Percentiles rank a stretch among this genome's conserved stretches.
Conservation (phyloP, 192 early-diverging fungal genomes). For the Coemansia javaensis region DNA sequence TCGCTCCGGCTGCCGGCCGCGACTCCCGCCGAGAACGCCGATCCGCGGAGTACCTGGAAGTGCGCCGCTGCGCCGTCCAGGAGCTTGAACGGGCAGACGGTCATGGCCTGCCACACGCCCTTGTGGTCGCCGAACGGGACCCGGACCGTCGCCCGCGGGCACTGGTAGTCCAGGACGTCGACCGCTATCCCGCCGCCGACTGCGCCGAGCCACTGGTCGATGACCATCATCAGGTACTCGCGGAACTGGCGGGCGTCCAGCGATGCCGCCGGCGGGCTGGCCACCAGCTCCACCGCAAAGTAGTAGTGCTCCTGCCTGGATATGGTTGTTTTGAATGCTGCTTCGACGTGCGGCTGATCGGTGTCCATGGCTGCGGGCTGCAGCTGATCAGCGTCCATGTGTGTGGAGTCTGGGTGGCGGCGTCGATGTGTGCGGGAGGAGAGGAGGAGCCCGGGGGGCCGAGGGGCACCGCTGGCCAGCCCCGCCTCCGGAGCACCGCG, state of each 20-base stretch:
- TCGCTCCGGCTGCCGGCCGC: conserved; percentile 11
- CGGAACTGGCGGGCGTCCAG: conserved; percentile 16
- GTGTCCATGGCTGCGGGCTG: conserved; percentile 1
- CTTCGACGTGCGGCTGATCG: not conserved
- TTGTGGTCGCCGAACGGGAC: conserved; percentile 30
- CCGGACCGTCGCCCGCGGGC: conserved; percentile 21
- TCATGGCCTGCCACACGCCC: conserved; percentile 43
- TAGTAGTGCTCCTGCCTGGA: conserved; percentile 46
- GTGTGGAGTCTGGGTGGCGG: too few species aligned
- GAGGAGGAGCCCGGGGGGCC: too few species aligned
- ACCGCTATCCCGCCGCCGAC: conserved; percentile 28
- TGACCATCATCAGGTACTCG: conserved; percentile 15
- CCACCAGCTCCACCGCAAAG: conserved; percentile 20
- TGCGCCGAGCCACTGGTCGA: conserved; percentile 37
- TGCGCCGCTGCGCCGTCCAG: conserved; percentile 10
- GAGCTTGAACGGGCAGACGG: conserved; percentile 20
- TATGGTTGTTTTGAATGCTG: conserved; percentile 32
- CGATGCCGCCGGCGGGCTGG: not conserved
- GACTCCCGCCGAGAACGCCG: conserved; percentile 44
- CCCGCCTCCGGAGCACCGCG: too few species aligned
- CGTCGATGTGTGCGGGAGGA: too few species aligned
- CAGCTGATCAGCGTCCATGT: too few species aligned
- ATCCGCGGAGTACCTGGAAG: conserved; percentile 27
- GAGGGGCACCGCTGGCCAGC: too few species aligned
- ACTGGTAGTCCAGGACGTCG: conserved; percentile 24